phyloP scores from a whole-genome alignment of 768 basidiomycete species.

The Suillus paluster region DNA sequence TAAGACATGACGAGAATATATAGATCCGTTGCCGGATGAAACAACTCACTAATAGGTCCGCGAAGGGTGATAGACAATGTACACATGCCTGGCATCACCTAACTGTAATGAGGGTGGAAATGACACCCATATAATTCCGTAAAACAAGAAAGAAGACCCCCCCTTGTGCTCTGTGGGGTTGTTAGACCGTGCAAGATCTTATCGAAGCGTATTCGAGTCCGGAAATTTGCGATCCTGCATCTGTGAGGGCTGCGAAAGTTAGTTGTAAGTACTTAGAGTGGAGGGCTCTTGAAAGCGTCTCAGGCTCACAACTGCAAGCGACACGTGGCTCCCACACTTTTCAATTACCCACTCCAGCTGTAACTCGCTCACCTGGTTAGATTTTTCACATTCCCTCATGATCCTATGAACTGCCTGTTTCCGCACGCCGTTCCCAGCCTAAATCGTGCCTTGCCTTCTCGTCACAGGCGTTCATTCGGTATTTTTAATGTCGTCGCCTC shows the following conservation, averaged over 20 bases:
- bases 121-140: slow-evolving; percentile 2
- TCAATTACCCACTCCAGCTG: slow-evolving; percentile 1
- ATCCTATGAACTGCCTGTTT: slow-evolving; percentile 6
- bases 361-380: neutral
- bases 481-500: neutral
- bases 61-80: slow-evolving; percentile 10
- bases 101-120: slow-evolving; percentile 8
- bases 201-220: slow-evolving; percentile 11
- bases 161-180: neutral
- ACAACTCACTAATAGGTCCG: neutral
- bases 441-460: neutral
- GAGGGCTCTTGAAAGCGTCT: slow-evolving; percentile 5
- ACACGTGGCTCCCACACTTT: slow-evolving; percentile 24
- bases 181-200: neutral
- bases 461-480: neutral
- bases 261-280: slow-evolving; percentile 12
- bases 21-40: slow-evolving; percentile 32
- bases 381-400: slow-evolving; percentile 8
- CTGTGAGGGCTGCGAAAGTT: neutral
- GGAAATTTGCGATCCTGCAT: slow-evolving; percentile 26
- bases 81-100: neutral
- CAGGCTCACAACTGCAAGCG: slow-evolving; percentile 29
- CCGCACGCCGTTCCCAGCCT: neutral
- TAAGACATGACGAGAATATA: slow-evolving; percentile 34
- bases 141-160: slow-evolving; percentile 22